phyloP scores from a whole-genome alignment of 1,284 basidiomycete genomes.

The Puccinia sorghi region DNA sequence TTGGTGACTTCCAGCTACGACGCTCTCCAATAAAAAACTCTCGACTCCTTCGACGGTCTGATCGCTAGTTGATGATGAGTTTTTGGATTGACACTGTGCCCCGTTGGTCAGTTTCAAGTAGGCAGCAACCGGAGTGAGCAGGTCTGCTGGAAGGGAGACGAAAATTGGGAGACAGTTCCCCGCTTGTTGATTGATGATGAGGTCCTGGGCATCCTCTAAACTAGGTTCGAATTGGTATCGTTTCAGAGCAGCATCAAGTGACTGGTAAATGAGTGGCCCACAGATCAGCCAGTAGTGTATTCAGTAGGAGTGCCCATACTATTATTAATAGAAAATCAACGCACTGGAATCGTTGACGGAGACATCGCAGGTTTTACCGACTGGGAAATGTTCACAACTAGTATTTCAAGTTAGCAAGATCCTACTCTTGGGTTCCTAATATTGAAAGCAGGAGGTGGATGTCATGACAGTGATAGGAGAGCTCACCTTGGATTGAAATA shows the following conservation, averaged over 20 bases:
- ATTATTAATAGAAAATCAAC: not conserved
- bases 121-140: constrained; percentile 94
- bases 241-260: not conserved
- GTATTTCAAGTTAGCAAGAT: not conserved
- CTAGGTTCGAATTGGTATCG: constrained; percentile 29
- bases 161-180: constrained; percentile 93
- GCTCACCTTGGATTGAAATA: not conserved
- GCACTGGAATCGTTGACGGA: constrained; percentile 2
- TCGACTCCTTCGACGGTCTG: constrained; percentile 58
- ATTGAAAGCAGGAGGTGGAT: not conserved
- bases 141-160: constrained; percentile 88
- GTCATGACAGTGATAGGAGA: not conserved
- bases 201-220: constrained; percentile 29
- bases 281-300: not conserved
- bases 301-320: not conserved
- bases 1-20: constrained; percentile 84
- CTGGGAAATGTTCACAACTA: not conserved
- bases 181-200: constrained; percentile 65
- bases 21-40: constrained; percentile 89
- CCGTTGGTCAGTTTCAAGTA: constrained; percentile 91
- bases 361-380: not conserved
- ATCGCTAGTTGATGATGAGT: constrained; percentile 56
- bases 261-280: not conserved
- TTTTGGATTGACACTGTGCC: constrained; percentile 60
- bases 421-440: too few species aligned